Conservation (phyloP, 2,329 filamentous ascomycete species). For the Coccinonectria pachysandricola region DNA sequence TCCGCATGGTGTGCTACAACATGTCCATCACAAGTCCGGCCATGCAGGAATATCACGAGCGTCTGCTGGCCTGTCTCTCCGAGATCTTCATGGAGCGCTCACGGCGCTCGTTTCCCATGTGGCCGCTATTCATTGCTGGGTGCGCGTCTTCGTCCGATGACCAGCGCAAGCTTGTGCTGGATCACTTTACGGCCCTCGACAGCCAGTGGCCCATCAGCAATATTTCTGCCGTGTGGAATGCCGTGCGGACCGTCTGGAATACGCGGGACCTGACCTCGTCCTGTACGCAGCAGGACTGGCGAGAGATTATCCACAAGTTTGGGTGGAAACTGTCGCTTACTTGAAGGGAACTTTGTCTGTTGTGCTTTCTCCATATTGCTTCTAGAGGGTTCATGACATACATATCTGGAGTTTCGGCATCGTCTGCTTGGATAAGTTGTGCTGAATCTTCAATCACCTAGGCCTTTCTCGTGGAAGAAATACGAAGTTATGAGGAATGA, state of each 20-base stretch:
- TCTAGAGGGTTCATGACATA: no score
- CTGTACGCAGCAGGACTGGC: conserved; percentile 12
- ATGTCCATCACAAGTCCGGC: conserved; percentile 9
- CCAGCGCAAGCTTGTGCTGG: conserved; percentile 12
- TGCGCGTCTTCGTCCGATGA: conserved; percentile 13
- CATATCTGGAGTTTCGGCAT: no score
- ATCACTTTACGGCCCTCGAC: conserved; percentile 11
- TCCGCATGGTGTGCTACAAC: conserved; percentile 13
- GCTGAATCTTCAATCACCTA: neutral
- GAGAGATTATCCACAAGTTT: conserved; percentile 14
- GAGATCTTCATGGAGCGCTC: conserved; percentile 13
- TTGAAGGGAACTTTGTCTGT: conserved; percentile 2
- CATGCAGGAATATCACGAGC: conserved; percentile 7
- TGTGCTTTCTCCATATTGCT: no score
- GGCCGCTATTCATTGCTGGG: conserved; percentile 16
- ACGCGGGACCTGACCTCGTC: conserved; percentile 8
- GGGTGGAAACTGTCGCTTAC: conserved; percentile 13
- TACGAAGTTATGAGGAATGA: no score
- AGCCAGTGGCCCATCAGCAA: conserved; percentile 16
- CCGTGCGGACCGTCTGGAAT: conserved; percentile 13
- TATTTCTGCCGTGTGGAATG: conserved; percentile 14
- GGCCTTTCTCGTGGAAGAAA: no score
- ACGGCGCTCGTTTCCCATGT: conserved; percentile 15
- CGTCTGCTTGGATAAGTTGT: no score
- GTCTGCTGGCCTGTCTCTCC: conserved; percentile 9